These are phyloP conservation scores for Wickerhamomyces chaumierensis DNA, from an alignment of 805 yeast species.

Conservation along the genomic window DNA sequence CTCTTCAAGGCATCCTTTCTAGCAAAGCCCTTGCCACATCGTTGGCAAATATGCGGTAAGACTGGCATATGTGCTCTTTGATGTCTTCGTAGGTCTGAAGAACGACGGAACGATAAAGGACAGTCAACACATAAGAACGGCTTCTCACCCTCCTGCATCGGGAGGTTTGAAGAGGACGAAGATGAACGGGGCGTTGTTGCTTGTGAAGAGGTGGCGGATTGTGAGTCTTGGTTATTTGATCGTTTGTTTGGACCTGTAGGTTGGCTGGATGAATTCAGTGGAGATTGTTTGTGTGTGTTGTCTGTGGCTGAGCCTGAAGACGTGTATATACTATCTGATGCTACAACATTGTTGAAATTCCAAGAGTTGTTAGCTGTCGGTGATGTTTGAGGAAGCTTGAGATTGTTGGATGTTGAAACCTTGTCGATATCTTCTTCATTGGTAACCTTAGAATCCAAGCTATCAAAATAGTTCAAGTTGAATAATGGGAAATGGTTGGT, in stretches of 20 bases:
- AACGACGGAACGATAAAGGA: conserved; percentile 50
- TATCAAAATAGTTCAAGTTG: conserved; percentile 17
- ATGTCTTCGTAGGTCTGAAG: conserved; percentile 63
- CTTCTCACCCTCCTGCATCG: conserved; percentile 16
- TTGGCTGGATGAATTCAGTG: not conserved
- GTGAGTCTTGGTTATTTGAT: not conserved
- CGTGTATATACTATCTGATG: no score
- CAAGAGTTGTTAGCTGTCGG: no score
- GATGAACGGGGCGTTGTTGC: conserved; percentile 2
- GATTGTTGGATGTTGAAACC: not conserved
- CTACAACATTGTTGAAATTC: not conserved
- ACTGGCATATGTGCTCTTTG: conserved; percentile 63
- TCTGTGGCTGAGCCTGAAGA: no score
- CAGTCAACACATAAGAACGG: conserved; percentile 52
- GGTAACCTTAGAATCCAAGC: conserved; percentile 1
- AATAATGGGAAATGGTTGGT: conserved; percentile 16
- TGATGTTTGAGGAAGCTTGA: no score
- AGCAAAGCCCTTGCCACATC: conserved; percentile 77
- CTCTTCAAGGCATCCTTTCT: conserved; percentile 73
- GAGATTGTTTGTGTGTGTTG: no score
- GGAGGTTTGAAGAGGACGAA: conserved; percentile 1
- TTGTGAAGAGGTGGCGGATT: conserved; percentile 1
- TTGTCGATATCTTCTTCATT: not conserved
- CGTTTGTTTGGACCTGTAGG: not conserved
- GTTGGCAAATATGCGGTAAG: conserved; percentile 64